Evolutionary conservation across 2,329 filamentous ascomycete species (phyloP), one percentile per base, ranked within the genome.

Genomic region (Trichoderma arundinaceum): DNA sequence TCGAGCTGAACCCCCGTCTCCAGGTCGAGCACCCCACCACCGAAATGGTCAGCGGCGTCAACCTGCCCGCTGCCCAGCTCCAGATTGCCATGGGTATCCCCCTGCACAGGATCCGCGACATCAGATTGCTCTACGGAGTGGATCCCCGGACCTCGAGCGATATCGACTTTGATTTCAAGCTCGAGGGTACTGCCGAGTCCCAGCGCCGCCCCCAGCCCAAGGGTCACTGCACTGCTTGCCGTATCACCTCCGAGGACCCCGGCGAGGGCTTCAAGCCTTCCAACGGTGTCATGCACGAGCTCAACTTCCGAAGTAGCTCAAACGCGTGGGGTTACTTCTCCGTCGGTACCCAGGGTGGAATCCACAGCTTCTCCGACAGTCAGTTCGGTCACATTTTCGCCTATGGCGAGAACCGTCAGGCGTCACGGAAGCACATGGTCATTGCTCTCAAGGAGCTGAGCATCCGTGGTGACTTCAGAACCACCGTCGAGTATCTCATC

Each of bases 291-390:
- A 96, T 99, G 88, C 95, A 98, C 83, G 95, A 99, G 76, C 84
- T 99, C 75, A 99, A 99, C 85, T 99, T 99, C 88, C 88, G 95
- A 76, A 96, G 91, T 83, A 97, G 93, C 78, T 98, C 95, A 69
- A 99, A 99, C 72, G 95, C 98, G 65, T 99, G 95, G 95, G 95
- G 95, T 85, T 99, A 99, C 82, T 99, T 99, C 88, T 99, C 95
- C 61, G 95, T 99, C 78, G 92, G 94, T 82, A 95, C 94, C 9
- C 90, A 93, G 64, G 94, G 94, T 82, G 94, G 94, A 80, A 99
- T 99, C 71, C 95, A 99, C 87, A 97, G 92, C 80, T 99, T 97
- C 86, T 98, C 95, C 7, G 95, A 99, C 83, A 96, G 92, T 75
- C 95, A 99, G 77, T 99, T 99, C 73, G 95, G 95, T 81, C 95